Conservation (phyloP, 169 alveolate genomes). For the Prorocentrum cordatum region DNA sequence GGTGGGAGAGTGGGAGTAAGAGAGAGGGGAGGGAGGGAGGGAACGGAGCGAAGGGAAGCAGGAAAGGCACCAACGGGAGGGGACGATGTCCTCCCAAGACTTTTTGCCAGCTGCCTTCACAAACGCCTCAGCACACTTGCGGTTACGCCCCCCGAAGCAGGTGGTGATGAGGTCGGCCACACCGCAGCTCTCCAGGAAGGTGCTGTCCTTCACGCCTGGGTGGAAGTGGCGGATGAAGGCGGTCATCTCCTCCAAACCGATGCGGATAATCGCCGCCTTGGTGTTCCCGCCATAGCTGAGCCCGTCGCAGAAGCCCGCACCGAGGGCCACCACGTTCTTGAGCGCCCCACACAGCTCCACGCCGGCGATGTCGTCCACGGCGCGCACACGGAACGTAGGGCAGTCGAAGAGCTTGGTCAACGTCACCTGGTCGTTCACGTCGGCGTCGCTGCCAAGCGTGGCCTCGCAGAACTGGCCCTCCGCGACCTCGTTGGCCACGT, state of each 20-base stretch:
- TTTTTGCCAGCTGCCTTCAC: slow-evolving; percentile 40
- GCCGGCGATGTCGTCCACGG: slow-evolving; percentile 74
- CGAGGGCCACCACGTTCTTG: slow-evolving; percentile 86
- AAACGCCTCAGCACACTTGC: slow-evolving; percentile 57
- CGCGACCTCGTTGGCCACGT: slow-evolving; percentile 89
- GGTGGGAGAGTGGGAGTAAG: too few relatives aligned
- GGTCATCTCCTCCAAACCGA: slow-evolving; percentile 80
- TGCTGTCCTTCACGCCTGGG: slow-evolving; percentile 44
- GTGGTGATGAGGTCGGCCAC: slow-evolving; percentile 57
- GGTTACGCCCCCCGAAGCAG: slow-evolving; percentile 61
- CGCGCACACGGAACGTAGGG: slow-evolving; percentile 47
- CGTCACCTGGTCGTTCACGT: too few relatives aligned
- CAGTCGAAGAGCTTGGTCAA: slow-evolving; percentile 1
- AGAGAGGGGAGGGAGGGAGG: too few relatives aligned
- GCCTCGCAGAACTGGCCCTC: slow-evolving; percentile 89
- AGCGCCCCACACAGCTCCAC: slow-evolving; percentile 91
- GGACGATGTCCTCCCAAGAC: too few relatives aligned
- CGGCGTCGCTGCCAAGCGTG: slow-evolving; percentile 78
- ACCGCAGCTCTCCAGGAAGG: slow-evolving; percentile 57
- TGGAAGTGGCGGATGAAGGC: slow-evolving; percentile 45
- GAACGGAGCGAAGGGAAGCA: too few relatives aligned
- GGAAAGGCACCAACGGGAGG: too few relatives aligned
- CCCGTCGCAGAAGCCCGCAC: slow-evolving; percentile 92
- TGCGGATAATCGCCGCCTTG: slow-evolving; percentile 88
- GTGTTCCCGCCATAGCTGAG: slow-evolving; percentile 87